A percentile compares a stretch with the other conserved stretches of the same genome.
phyloP scores from a whole-genome alignment of 176 grass and related monocot species.

The Thalia dealbata region DNA sequence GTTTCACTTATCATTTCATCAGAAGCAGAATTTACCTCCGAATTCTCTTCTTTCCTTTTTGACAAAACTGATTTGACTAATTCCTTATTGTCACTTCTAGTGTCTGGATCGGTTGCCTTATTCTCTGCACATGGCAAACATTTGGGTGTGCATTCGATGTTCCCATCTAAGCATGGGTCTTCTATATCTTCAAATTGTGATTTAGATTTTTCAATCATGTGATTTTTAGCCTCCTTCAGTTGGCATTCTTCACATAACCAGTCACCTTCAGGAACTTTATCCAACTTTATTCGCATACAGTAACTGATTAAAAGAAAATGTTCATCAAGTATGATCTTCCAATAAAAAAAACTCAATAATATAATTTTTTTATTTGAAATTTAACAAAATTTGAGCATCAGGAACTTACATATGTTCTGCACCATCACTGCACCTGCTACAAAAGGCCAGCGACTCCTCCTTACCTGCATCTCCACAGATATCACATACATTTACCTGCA shows the following conservation, averaged over 20 bases:
- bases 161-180: constrained; percentile 22
- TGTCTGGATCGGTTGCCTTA: constrained; percentile 31
- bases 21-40: constrained; percentile 12
- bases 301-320: constrained; percentile 50
- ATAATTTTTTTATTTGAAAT: no score
- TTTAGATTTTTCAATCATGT: constrained; percentile 34
- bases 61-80: constrained; percentile 19
- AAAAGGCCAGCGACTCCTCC: constrained; percentile 74
- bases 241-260: constrained; percentile 98
- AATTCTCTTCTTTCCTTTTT: constrained; percentile 30
- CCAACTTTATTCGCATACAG: constrained; percentile 69
- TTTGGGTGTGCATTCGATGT: constrained; percentile 12
- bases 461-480: constrained; percentile 88
- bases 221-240: constrained; percentile 43
- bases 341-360: not conserved
- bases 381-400: not conserved
- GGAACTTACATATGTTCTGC: constrained; percentile 87
- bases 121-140: constrained; percentile 31
- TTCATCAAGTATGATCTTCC: not conserved
- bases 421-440: constrained; percentile 84
- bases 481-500: constrained; percentile 92
- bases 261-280: constrained; percentile 65
- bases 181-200: constrained; percentile 29
- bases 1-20: constrained; percentile 21
- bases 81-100: constrained; percentile 21